Evolutionary conservation across 2,329 filamentous ascomycete species (phyloP).

Genomic region (Didymella pinodella): DNA sequence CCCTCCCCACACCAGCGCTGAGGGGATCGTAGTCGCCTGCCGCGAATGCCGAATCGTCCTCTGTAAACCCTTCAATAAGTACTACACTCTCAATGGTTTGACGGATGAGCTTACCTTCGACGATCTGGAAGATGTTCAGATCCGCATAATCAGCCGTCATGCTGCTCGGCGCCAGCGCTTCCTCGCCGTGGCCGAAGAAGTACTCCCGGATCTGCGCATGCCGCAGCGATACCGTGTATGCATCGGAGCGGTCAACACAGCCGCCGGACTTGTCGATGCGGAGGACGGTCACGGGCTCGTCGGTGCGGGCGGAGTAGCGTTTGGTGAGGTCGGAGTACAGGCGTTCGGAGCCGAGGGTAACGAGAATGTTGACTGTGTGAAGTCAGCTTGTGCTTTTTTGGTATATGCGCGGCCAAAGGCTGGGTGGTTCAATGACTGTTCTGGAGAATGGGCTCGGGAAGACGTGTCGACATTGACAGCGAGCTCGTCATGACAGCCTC

Average conservation of each 20-base stretch:
- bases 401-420: not conserved
- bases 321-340: conserved; percentile 77
- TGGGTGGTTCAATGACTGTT: too few relatives aligned
- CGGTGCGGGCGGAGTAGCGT: conserved; percentile 64
- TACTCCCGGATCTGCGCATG: conserved; percentile 87
- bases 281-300: conserved; percentile 77
- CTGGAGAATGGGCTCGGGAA: too few relatives aligned
- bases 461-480: too few relatives aligned
- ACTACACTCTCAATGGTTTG: not conserved
- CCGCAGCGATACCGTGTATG: conserved; percentile 75
- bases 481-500: not conserved
- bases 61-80: not conserved
- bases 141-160: conserved; percentile 82
- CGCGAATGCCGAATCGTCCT: conserved; percentile 38
- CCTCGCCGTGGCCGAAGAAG: conserved; percentile 81
- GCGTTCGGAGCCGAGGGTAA: conserved; percentile 81
- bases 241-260: conserved; percentile 76
- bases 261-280: conserved; percentile 86
- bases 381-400: conserved; percentile 35
- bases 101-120: conserved; percentile 57
- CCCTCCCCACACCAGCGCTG: not conserved
- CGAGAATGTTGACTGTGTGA: conserved; percentile 72
- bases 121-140: conserved; percentile 75
- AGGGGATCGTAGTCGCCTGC: conserved; percentile 56
- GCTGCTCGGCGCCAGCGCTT: conserved; percentile 83